phyloP scores from a whole-genome alignment of 495 filamentous ascomycete genomes.

The Annulohypoxylon maeteangense region DNA sequence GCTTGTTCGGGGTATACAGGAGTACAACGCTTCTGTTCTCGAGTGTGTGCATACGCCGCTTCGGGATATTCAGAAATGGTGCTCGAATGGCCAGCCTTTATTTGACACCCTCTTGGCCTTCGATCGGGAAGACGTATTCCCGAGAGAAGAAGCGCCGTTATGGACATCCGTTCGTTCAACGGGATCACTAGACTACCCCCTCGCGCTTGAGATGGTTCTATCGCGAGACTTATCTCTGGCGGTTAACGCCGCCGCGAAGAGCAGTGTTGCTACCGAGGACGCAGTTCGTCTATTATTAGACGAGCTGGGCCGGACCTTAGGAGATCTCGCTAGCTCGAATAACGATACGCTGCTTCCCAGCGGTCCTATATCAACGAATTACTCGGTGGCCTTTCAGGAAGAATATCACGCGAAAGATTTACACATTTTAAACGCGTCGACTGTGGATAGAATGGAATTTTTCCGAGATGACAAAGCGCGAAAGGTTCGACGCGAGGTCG shows the following conservation, averaged over 20 bases:
- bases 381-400: background rate
- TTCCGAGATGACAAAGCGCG: constrained; percentile 63
- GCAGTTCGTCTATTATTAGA: constrained; percentile 52
- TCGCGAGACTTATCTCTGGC: constrained; percentile 55
- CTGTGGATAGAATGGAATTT: constrained; percentile 48
- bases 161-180: constrained; percentile 66
- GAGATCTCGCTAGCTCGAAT: constrained; percentile 34
- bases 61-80: constrained; percentile 78
- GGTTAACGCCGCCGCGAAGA: constrained; percentile 65
- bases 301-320: constrained; percentile 51
- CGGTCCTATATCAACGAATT: background rate
- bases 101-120: constrained; percentile 92
- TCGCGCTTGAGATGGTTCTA: constrained; percentile 77
- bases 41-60: constrained; percentile 77
- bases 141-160: constrained; percentile 48
- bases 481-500: constrained; percentile 67
- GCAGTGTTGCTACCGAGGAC: constrained; percentile 46
- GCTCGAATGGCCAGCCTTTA: constrained; percentile 64
- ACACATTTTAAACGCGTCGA: background rate
- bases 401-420: background rate
- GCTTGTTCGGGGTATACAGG: constrained; percentile 66
- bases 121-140: constrained; percentile 60
- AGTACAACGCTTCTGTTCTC: constrained; percentile 67
- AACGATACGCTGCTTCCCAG: constrained; percentile 10
- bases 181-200: constrained; percentile 70